Evolutionary conservation across 2,329 filamentous ascomycete species (phyloP), one percentile per base, ranked within the genome.

Genomic region (Coniochaeta prunicola): DNA sequence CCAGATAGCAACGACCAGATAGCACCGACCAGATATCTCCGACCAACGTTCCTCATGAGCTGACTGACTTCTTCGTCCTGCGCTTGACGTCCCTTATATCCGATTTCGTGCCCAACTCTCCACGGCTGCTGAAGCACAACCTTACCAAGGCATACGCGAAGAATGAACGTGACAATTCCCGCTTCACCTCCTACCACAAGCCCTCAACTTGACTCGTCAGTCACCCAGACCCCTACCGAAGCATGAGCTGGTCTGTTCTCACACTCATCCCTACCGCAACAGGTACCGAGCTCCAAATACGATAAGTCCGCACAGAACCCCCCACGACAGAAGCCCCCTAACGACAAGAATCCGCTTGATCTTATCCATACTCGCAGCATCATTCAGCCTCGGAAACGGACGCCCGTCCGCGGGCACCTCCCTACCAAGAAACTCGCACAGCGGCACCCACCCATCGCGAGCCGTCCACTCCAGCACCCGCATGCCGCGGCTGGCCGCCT

Each of bases 391-490:
- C 0, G 71, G 72, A 38, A 73, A 74, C 38, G 66, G 59, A 59
- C 57, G 24, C 8, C 33, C 40, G 9, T 53, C 36, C 69, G 58
- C 64, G 2, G 76, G 76, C 34, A 75, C 65, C 0, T 71, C 66
- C 58, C 72, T 71, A 8, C 64, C 70, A 1, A 79, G 67, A 42
- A 74, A 72, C 21, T 68, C 59, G 56, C 76, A 78, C 10, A 78
- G 67, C 8, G 76, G 74, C n/a, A 54, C 66, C 73, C 74, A 78
- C 3, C 76, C 75, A 8, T 74, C 70, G 30, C 67, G 66, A 13
- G 76, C 66, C n/a, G 62, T 64, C 60, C 68, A 77, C 59, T 77
- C 73, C 24, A 78, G 63, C 24, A 75, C 53, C 28, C 5, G 58
- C 54, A 68, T 68, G 3, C 67, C 67, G 2, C 70, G 62, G 58